Conservation (phyloP, 805 yeast genomes). For the Candida chilensis region DNA sequence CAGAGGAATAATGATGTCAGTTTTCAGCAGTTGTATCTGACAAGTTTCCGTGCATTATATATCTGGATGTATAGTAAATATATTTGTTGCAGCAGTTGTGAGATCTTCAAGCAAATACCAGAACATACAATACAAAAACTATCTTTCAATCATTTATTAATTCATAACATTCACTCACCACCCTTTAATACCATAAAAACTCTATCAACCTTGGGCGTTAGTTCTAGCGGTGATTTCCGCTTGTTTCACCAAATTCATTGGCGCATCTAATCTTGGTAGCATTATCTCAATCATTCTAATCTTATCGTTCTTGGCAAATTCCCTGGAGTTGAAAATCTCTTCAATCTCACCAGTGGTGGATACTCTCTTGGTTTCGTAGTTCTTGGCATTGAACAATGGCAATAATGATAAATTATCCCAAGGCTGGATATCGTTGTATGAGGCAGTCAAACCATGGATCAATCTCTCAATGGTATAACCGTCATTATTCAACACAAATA, state of each 20-base stretch:
- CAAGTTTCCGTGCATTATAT: no score
- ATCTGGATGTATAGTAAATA: no score
- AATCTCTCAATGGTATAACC: slow-evolving; percentile 73
- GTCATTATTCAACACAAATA: slow-evolving; percentile 61
- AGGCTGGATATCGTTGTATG: slow-evolving; percentile 57
- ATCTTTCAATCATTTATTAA: no score
- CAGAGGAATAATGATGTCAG: no score
- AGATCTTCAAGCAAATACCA: no score
- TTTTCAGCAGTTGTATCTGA: no score
- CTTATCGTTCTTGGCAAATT: slow-evolving; percentile 45
- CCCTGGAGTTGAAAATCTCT: slow-evolving; percentile 32
- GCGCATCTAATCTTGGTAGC: slow-evolving; percentile 66
- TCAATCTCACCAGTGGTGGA: slow-evolving; percentile 51
- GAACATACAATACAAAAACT: no score
- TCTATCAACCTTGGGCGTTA: no score
- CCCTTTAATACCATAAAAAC: no score
- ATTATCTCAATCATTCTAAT: slow-evolving; percentile 60
- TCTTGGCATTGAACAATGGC: slow-evolving; percentile 50
- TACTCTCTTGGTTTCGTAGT: slow-evolving; percentile 46
- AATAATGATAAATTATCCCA: slow-evolving; percentile 58
- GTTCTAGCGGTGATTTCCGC: slow-evolving; percentile 40
- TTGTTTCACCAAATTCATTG: slow-evolving; percentile 54
- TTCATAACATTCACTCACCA: no score
- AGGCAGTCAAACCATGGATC: slow-evolving; percentile 60
- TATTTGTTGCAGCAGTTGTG: no score